Evolutionary conservation across 2,329 filamentous ascomycete genomes (phyloP), one percentile per base, ranked within the genome.

Genomic region (Pseudogymnoascus sp.): DNA sequence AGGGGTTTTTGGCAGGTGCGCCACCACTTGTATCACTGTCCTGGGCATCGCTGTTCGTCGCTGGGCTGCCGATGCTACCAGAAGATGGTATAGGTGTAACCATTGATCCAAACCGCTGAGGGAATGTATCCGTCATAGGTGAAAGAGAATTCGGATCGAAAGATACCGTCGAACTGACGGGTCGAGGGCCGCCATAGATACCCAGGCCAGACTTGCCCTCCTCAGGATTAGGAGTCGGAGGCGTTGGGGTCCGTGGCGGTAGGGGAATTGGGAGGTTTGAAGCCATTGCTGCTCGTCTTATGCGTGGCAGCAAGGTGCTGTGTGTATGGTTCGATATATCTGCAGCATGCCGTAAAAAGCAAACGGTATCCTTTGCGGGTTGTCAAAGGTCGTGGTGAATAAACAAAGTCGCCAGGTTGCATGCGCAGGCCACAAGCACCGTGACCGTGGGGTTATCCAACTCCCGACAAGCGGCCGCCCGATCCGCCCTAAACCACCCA

Each of bases 211-310:
- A 64, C 72, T 20, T 36, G 16, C 18, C 37, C 50, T 61, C 36
- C 60, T 79, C 77, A n/a, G 69, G 68, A 58, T 72, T 70, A 63
- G 74, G 70, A 69, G 81, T 78, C 65, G 85, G 85, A 66, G 85
- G 86, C 67, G 86, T 86, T 11, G 85, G 85, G 33, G 86, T 86
- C 67, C 83, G 79, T 61, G 86, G 85, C 63, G 83, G 84, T 41
- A 80, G 72, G 62, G 83, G 83, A 64, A 85, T 78, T 59, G 83
- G 81, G 65, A 84, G 77, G 66, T 77, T 77, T 62, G 83, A 79
- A 65, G 83, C 83, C 85, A 87, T 88, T 59, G 36, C 57, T 58
- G 57, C 33, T 39, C 33, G 36, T 58, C 57, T 39, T 58, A 37
- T 30, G 18, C 33, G 57, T 58, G 33, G 47, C 47, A 54, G 47